Evolutionary conservation across 345 rosid genomes (phyloP).

Genomic region (rapeseed (Brassica napus)): DNA sequence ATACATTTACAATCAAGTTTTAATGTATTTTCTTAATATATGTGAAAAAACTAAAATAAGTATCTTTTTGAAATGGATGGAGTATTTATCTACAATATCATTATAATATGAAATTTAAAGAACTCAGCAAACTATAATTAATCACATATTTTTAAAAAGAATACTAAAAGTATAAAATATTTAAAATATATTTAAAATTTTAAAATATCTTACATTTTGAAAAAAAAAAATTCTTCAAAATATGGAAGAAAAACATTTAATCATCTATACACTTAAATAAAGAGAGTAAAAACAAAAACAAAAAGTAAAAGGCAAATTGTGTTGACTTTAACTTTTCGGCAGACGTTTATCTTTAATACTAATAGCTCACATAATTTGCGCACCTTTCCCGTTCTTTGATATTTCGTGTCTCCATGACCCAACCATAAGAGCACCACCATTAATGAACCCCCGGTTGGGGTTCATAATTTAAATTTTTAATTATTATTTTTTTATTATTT

Average conservation of each 20-base stretch:
- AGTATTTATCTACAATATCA: background rate
- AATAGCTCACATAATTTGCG: slow-evolving; percentile 21
- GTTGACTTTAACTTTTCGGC: slow-evolving; percentile 30
- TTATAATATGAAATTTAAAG: background rate
- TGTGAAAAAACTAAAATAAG: too few relatives aligned
- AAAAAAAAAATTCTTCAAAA: background rate
- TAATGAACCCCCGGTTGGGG: too few relatives aligned
- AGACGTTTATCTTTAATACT: slow-evolving; percentile 28
- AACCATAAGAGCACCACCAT: background rate
- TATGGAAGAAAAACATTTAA: background rate
- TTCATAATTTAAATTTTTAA: too few relatives aligned
- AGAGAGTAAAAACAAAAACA: background rate
- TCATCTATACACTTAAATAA: background rate
- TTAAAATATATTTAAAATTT: too few relatives aligned
- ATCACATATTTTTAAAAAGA: background rate
- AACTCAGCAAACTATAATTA: background rate
- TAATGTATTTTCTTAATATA: too few relatives aligned
- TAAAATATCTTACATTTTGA: background rate
- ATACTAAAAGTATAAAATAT: too few relatives aligned
- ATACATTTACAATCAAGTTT: too few relatives aligned
- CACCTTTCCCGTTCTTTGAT: slow-evolving; percentile 35
- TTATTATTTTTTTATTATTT: too few relatives aligned
- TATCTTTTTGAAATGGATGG: too few relatives aligned
- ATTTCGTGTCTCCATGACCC: slow-evolving; percentile 36
- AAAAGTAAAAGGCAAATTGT: slow-evolving; percentile 12